Base-by-base conservation (phyloP, 768 basidiomycete genomes). In the Ramaria rubella region DNA sequence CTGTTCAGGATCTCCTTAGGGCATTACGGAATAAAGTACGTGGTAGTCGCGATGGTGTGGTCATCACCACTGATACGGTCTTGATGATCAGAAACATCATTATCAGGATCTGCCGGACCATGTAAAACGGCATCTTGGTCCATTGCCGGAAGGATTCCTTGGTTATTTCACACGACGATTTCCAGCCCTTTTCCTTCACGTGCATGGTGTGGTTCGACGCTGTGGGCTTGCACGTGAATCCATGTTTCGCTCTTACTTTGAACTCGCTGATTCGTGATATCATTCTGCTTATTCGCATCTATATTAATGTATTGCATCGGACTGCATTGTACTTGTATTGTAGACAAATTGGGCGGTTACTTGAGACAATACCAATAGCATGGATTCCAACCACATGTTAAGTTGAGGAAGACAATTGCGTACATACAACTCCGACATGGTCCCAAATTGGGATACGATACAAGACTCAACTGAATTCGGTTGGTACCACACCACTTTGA, bases 61-160 rank as follows among this genome's bases (percentile, higher is more conserved):
- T n/a, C n/a, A n/a, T n/a, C 24, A 51, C 53, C 6, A 57, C 44
- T 38, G 12, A 15, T 48, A 33, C 24, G 19, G 30, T 19, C n/a
- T 19, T 44, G 29, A 30, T 40, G 40, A 57, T 21, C 63, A 94
- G 94, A 95, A 94, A 88, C 88, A 97, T 61, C 94, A 97, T 67
- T 96, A 95, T 66, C 95, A 97, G 72, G 96, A 99, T 70, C 73
- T 99, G 11, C 95, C 95, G 1, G 91, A 93, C 61, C 83, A 87
- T 62, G 90, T 92, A 52, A 94, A 90, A 66, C 82, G 87, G 40
- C 83, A 89, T 70, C 76, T 98, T 9, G 94, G 95, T 4, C 77
- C 87, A 12, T 86, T 98, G 78, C 96, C 96, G 0, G 86, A 87
- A 59, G 95, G 95, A 11, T 98, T 90, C 75, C 71, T 99, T 52